Evolutionary conservation across 1,284 basidiomycete genomes (phyloP).

Genomic region (Vanrija pseudolonga): DNA sequence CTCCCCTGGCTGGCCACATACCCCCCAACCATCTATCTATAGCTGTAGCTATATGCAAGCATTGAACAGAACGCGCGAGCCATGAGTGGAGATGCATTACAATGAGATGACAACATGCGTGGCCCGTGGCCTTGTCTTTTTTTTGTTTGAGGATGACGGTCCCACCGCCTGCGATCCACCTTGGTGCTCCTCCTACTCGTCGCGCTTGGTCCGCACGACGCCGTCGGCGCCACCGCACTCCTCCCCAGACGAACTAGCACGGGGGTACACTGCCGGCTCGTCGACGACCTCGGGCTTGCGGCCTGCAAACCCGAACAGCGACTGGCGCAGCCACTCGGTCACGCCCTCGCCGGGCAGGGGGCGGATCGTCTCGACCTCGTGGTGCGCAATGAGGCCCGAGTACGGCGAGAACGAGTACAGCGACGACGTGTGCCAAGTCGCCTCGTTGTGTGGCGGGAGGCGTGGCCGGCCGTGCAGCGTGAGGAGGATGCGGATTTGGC

Average conservation of each 20-base stretch:
- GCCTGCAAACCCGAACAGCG: slow-evolving; percentile 29
- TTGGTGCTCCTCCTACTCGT: no score
- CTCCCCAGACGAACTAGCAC: no score
- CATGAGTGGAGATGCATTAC: background rate
- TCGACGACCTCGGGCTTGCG: no score
- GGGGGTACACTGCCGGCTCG: no score
- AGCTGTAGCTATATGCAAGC: background rate
- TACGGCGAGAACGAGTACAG: slow-evolving; percentile 50
- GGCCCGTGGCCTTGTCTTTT: no score
- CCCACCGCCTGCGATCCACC: no score
- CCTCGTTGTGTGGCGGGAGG: slow-evolving; percentile 40
- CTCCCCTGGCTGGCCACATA: no score
- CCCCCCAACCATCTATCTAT: background rate
- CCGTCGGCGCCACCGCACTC: no score
- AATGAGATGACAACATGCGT: background rate
- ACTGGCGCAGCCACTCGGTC: slow-evolving; percentile 42
- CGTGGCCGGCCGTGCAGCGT: slow-evolving; percentile 38
- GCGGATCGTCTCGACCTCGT: slow-evolving; percentile 49
- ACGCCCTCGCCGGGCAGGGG: slow-evolving; percentile 49
- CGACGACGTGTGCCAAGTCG: slow-evolving; percentile 46
- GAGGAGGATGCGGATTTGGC: slow-evolving; percentile 43
- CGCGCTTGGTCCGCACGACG: no score
- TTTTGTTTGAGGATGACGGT: no score
- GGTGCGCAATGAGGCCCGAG: slow-evolving; percentile 43
- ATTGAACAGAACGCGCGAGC: background rate